These are phyloP conservation scores for Cyberlindnera mycetangii DNA, from an alignment of 805 yeast genomes.

Conservation along the genomic window DNA sequence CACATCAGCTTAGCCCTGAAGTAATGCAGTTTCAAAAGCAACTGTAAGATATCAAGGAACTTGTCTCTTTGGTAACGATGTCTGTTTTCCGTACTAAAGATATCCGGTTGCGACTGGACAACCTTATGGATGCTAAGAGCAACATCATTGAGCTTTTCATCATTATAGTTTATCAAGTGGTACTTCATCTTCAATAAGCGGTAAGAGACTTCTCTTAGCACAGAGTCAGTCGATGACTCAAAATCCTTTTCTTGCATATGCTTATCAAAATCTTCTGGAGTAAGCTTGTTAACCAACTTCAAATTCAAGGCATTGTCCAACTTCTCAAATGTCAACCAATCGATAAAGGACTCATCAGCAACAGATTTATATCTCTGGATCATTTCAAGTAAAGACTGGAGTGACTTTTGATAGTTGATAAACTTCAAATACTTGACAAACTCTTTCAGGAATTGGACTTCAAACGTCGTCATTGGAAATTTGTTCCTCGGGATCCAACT, in stretches of 20 bases:
- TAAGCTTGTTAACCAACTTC: slow-evolving; percentile 8
- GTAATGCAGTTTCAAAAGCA: slow-evolving; percentile 19
- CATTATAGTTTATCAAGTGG: slow-evolving; percentile 15
- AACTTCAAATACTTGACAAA: slow-evolving; percentile 23
- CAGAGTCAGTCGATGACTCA: slow-evolving; percentile 3
- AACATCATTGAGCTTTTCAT: slow-evolving; percentile 9
- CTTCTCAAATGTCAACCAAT: slow-evolving; percentile 16
- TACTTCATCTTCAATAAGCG: slow-evolving; percentile 18
- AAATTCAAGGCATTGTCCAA: slow-evolving; percentile 16
- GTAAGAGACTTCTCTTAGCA: slow-evolving; percentile 9
- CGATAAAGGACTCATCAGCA: slow-evolving; percentile 8
- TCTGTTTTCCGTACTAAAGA: slow-evolving; percentile 18
- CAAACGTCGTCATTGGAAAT: slow-evolving; percentile 14
- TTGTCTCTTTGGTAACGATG: slow-evolving; percentile 7
- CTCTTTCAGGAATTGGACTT: slow-evolving; percentile 16
- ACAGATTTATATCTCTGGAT: slow-evolving; percentile 14
- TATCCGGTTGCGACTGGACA: not conserved
- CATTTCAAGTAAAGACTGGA: slow-evolving; percentile 10
- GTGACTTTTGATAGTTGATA: slow-evolving; percentile 17
- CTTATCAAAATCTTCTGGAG: slow-evolving; percentile 7
- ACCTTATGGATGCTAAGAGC: slow-evolving; percentile 5
- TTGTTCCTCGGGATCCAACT: slow-evolving; percentile 31
- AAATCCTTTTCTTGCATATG: not conserved
- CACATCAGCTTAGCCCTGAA: slow-evolving; percentile 19
- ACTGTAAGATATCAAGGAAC: slow-evolving; percentile 10